Evolutionary conservation across 31 red algal genomes (phyloP).

Genomic region (Asparagopsis taxiformis): DNA sequence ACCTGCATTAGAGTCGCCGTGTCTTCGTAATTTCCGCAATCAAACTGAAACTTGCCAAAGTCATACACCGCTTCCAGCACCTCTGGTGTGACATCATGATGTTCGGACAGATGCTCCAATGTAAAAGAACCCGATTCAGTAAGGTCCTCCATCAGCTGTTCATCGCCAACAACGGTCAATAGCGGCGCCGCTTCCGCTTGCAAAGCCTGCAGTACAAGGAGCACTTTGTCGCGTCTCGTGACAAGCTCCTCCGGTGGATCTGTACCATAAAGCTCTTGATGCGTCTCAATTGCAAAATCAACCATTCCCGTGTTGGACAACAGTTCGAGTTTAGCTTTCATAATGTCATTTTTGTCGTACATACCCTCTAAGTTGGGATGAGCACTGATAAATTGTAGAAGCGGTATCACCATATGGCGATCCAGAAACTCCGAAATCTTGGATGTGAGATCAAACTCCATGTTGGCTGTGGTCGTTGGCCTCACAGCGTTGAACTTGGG

Average conservation of each 20-base stretch:
- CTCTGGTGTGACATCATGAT: slow-evolving; percentile 69
- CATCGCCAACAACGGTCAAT: slow-evolving; percentile 71
- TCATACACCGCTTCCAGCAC: slow-evolving; percentile 87
- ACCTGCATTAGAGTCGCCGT: slow-evolving; percentile 70
- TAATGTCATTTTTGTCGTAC: slow-evolving; percentile 61
- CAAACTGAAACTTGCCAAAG: slow-evolving; percentile 93
- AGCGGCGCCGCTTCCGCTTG: slow-evolving; percentile 71
- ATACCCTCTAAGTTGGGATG: slow-evolving; percentile 54
- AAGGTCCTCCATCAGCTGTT: slow-evolving; percentile 54
- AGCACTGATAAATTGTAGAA: slow-evolving; percentile 75
- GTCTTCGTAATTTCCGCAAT: slow-evolving; percentile 92
- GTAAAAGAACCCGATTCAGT: slow-evolving; percentile 39
- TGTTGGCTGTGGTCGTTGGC: no score
- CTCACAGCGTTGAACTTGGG: no score
- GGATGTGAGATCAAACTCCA: slow-evolving; percentile 76
- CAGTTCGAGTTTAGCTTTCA: slow-evolving; percentile 75
- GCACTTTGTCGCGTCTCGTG: slow-evolving; percentile 67
- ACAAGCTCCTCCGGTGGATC: slow-evolving; percentile 72
- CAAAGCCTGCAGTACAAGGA: slow-evolving; percentile 78
- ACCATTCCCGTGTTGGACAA: slow-evolving; percentile 93
- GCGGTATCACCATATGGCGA: slow-evolving; percentile 85
- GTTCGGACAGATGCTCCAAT: slow-evolving; percentile 41
- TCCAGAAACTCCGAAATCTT: slow-evolving; percentile 82
- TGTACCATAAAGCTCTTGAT: slow-evolving; percentile 61
- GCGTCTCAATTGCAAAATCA: slow-evolving; percentile 89